Conservation (phyloP, 2,329 filamentous ascomycete genomes). For the Pseudogymnoascus sp. region DNA sequence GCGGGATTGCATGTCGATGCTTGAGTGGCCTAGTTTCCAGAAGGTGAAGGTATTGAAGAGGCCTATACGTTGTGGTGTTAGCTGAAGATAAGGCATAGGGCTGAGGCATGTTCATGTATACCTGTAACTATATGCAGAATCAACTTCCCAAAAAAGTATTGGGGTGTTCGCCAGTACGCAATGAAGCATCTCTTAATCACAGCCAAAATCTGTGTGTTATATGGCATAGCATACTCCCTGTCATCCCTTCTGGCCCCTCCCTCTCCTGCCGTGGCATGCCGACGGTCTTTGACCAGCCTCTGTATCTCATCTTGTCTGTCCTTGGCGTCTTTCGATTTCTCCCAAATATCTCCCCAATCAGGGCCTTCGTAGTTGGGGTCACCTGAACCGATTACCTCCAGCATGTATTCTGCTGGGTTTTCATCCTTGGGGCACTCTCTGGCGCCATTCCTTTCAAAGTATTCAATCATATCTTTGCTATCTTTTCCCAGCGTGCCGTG, state of each 20-base stretch:
- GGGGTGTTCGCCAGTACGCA: slow-evolving; percentile 53
- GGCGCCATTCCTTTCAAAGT: slow-evolving; percentile 65
- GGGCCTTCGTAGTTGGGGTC: slow-evolving; percentile 50
- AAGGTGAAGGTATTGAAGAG: slow-evolving; percentile 64
- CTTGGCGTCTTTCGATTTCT: slow-evolving; percentile 38
- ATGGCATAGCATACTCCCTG: slow-evolving; percentile 53
- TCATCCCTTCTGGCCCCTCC: slow-evolving; percentile 38
- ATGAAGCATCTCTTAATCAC: slow-evolving; percentile 51
- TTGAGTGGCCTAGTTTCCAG: slow-evolving; percentile 47
- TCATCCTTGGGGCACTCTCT: slow-evolving; percentile 53
- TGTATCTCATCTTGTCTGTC: slow-evolving; percentile 37
- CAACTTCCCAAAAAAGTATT: slow-evolving; percentile 54
- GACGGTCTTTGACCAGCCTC: slow-evolving; percentile 38
- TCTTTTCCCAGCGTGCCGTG: slow-evolving; percentile 68
- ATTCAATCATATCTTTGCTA: slow-evolving; percentile 54
- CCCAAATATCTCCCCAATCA: slow-evolving; percentile 55
- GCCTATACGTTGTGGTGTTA: slow-evolving; percentile 28
- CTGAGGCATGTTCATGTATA: slow-evolving; percentile 34
- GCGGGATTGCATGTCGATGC: slow-evolving; percentile 56
- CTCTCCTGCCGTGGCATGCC: slow-evolving; percentile 22
- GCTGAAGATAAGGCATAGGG: slow-evolving; percentile 37
- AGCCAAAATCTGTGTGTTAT: slow-evolving; percentile 41
- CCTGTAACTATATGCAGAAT: slow-evolving; percentile 54
- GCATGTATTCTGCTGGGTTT: slow-evolving; percentile 76
- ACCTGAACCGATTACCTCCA: slow-evolving; percentile 49